Percentiles rank a stretch among this genome's conserved stretches.
phyloP scores from a whole-genome alignment of 768 basidiomycete species.

The Phanerochaete sordida region DNA sequence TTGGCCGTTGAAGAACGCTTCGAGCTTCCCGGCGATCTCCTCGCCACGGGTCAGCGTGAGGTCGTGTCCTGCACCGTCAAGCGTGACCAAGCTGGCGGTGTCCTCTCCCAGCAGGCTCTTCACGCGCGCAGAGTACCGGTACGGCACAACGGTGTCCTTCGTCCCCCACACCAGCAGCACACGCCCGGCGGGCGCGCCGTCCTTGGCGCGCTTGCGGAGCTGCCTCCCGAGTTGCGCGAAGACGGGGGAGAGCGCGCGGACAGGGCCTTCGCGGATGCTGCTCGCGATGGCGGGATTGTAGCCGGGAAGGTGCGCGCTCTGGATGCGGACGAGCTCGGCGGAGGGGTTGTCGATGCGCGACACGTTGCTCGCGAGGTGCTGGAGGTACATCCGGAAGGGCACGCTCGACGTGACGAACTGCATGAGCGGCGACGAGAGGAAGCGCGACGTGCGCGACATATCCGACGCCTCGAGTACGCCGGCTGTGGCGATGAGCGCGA shows the following conservation, averaged over 20 bases:
- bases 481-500: constrained; percentile 65
- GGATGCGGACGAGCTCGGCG: constrained; percentile 62
- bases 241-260: constrained; percentile 55
- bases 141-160: constrained; percentile 50
- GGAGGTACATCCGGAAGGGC: constrained; percentile 45
- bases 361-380: constrained; percentile 27
- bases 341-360: constrained; percentile 25
- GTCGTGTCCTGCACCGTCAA: constrained; percentile 55
- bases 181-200: not conserved
- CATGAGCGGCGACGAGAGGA: constrained; percentile 76
- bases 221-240: constrained; percentile 43
- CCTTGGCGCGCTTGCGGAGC: constrained; percentile 40
- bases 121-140: constrained; percentile 49
- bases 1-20: constrained; percentile 18
- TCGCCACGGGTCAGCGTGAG: constrained; percentile 23
- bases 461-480: constrained; percentile 71
- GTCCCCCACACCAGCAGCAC: constrained; percentile 62
- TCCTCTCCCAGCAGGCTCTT: constrained; percentile 37
- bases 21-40: constrained; percentile 18
- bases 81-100: constrained; percentile 38
- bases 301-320: constrained; percentile 71
- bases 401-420: constrained; percentile 61
- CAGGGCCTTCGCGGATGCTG: constrained; percentile 67
- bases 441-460: constrained; percentile 69
- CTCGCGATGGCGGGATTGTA: constrained; percentile 78